Conservation (phyloP, 371 early-diverging fungal genomes). For the Apophysomyces variabilis region DNA sequence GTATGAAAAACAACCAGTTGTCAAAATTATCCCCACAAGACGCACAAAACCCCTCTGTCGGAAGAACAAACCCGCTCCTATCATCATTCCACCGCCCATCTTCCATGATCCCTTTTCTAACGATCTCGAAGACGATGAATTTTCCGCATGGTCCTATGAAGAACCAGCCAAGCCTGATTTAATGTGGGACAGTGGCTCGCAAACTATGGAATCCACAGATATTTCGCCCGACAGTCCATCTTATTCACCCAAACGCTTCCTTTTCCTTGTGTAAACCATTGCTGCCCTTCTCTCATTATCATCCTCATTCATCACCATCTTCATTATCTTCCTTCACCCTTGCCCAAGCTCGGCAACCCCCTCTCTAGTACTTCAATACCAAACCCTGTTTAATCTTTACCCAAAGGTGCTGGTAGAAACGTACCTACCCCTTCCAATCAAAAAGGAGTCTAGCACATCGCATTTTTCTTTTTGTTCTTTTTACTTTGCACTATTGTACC, state of each 20-base stretch:
- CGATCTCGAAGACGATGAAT: conserved; percentile 15
- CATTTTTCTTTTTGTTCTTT: too few relatives aligned
- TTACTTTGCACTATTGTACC: too few relatives aligned
- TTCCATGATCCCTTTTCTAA: conserved; percentile 13
- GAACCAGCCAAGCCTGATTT: conserved; percentile 17
- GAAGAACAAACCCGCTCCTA: conserved; percentile 23
- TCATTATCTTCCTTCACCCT: too few relatives aligned
- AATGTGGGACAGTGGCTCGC: conserved; percentile 21
- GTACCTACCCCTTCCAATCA: too few relatives aligned
- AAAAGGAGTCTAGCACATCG: too few relatives aligned
- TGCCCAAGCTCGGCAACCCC: too few relatives aligned
- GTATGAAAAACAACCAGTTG: conserved; percentile 15
- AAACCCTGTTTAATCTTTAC: too few relatives aligned
- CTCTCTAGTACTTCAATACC: too few relatives aligned
- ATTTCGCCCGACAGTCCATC: conserved; percentile 4
- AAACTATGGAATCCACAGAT: conserved; percentile 14
- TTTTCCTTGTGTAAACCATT: not conserved
- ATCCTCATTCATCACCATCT: too few relatives aligned
- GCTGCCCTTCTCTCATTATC: too few relatives aligned
- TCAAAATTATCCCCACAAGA: conserved; percentile 7
- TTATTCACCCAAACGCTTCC: not conserved
- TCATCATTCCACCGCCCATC: conserved; percentile 17
- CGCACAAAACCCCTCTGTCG: conserved; percentile 22
- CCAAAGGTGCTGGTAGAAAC: too few relatives aligned
- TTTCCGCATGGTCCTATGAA: conserved; percentile 28